Evolutionary conservation across 2,329 filamentous ascomycete species (phyloP), one percentile per base, ranked within the genome.

Genomic region (Paraphoma chrysanthemicola): DNA sequence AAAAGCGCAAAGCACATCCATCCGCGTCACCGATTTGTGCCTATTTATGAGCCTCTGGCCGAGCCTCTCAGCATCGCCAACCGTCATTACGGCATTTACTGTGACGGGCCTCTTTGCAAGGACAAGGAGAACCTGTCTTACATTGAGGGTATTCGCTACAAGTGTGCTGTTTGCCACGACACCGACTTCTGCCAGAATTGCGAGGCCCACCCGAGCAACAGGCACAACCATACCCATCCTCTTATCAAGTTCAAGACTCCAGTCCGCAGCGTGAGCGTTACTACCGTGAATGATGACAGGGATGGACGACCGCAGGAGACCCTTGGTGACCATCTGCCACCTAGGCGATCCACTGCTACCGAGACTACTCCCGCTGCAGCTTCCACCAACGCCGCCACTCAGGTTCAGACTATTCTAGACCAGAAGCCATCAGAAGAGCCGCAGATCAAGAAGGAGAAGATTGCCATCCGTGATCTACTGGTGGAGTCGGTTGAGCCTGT

Each of bases 231-330:
- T 77, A 96, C 93, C n/a, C 95, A 99, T 70, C 95, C 95, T 29
- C 82, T 99, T 67, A 93, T 99, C 82, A 97, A 97, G 81, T 93
- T 99, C 83, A 96, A 92, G 85, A 96, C 91, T 2, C 91, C 94
- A 9, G 90, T 99, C 47, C 90, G 92, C 65, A 90, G 91, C 66
- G 91, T 97, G 36, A 93, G 87, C 60, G 91, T 99, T 50, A 93
- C 88, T 48, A 98, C 94, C 8, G 84, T 90, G 62, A 90, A 90
- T 51, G 92, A 96, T 77, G 88, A 92, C 67, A 85, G 85, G 56
- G 82, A 88, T 65, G 90, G 90, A 48, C 83, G 86, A 57, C 79
- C 78, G 43, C 84, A 90, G 72, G 84, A 85, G n/a, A 75, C 83
- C 38, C 88, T 96, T 84, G 93, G 93, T 51, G 93, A 97, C 71